These are phyloP conservation scores for Chaetoscypha palmicola DNA, from an alignment of 2,329 filamentous ascomycete genomes.

Conservation along the genomic window DNA sequence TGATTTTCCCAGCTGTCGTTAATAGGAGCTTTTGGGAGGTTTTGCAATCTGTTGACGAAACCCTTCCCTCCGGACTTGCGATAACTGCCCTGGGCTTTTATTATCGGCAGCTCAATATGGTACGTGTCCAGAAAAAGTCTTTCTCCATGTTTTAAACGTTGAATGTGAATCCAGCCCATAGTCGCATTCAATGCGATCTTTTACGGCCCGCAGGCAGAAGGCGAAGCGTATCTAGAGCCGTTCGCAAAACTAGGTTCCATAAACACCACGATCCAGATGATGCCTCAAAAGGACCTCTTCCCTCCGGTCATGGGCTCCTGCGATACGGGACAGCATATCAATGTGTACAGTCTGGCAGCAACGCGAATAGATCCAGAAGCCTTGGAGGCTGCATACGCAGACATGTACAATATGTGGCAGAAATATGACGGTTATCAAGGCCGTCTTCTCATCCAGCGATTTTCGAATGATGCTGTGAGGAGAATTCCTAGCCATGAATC, in stretches of 20 bases:
- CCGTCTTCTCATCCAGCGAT: neutral
- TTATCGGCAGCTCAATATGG: no score
- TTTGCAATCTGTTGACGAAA: neutral
- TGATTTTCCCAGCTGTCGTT: neutral
- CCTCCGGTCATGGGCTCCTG: no score
- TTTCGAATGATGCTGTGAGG: neutral
- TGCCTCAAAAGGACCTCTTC: no score
- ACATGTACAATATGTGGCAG: neutral
- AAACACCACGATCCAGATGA: no score
- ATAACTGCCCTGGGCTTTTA: neutral
- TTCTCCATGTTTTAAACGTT: no score
- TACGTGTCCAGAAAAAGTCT: no score
- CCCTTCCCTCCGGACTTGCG: conserved; percentile 1
- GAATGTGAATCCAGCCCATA: neutral
- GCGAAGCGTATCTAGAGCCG: neutral
- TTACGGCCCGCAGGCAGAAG: neutral
- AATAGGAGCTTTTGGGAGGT: neutral
- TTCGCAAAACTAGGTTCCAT: no score
- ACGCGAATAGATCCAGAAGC: neutral
- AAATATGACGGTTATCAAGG: neutral
- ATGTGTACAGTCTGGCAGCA: neutral
- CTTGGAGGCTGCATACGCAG: neutral
- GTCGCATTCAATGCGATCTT: neutral
- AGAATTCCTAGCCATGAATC: neutral
- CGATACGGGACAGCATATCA: neutral